These are phyloP conservation scores for Nannochloropsis gaditana DNA, from an alignment of 108 stramenopile species.

Conservation along the genomic window DNA sequence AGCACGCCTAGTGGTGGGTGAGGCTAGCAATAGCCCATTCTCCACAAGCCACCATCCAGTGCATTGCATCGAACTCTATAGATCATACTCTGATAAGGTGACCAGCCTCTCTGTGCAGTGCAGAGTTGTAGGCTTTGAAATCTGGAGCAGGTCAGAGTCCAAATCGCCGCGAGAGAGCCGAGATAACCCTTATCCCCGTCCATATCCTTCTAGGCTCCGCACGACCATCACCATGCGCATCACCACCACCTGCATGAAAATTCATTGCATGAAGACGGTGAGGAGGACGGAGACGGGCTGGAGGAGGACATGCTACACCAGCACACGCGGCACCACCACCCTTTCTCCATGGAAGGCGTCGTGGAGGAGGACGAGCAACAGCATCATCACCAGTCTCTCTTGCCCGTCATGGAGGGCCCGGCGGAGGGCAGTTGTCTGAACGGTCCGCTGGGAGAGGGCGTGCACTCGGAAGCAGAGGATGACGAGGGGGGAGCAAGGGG, in stretches of 20 bases:
- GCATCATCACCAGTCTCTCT: not conserved
- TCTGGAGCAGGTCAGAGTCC: too few relatives aligned
- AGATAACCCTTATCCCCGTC: not conserved
- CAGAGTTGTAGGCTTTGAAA: too few relatives aligned
- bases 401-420: slow-evolving; percentile 1
- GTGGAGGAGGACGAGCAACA: not conserved
- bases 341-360: slow-evolving; percentile 1
- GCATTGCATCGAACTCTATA: too few relatives aligned
- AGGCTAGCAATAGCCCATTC: too few relatives aligned
- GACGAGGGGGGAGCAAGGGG: not conserved
- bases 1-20: too few relatives aligned
- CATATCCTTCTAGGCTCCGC: not conserved
- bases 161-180: too few relatives aligned
- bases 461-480: not conserved
- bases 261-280: not conserved
- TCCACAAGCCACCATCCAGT: too few relatives aligned
- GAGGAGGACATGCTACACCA: slow-evolving; percentile 17
- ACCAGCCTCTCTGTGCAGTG: too few relatives aligned
- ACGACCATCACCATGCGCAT: not conserved
- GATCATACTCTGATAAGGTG: too few relatives aligned
- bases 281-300: not conserved
- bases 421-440: not conserved
- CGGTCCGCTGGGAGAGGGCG: not conserved
- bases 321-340: not conserved
- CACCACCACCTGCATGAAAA: not conserved